Evolutionary conservation across 768 basidiomycete genomes (phyloP).

Genomic region (Xanthoconium purpureum): DNA sequence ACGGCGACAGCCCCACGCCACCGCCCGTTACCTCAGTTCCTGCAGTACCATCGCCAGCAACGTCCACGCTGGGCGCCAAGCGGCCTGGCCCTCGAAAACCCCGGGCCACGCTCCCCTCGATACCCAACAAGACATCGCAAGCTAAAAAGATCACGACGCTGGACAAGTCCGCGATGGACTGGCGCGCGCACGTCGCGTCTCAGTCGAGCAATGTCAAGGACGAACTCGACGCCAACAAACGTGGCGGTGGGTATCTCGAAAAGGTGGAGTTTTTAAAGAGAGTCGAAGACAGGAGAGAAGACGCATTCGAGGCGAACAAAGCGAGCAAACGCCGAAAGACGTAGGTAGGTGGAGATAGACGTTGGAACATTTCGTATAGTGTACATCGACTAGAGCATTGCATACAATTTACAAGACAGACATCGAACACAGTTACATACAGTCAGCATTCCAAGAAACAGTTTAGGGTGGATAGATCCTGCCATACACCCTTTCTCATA

Average conservation of each 20-base stretch:
- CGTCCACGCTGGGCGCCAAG: slow-evolving; percentile 23
- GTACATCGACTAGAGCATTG: slow-evolving; percentile 7
- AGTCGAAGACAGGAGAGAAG: slow-evolving; percentile 70
- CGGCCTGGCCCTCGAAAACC: slow-evolving; percentile 67
- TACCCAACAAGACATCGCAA: slow-evolving; percentile 52
- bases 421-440: neutral
- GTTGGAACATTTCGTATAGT: neutral
- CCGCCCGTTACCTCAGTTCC: neutral
- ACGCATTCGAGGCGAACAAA: slow-evolving; percentile 55
- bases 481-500: neutral
- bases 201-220: slow-evolving; percentile 50
- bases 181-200: slow-evolving; percentile 61
- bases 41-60: neutral
- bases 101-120: slow-evolving; percentile 50
- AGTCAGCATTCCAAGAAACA: neutral
- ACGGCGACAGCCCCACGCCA: neutral
- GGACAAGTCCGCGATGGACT: slow-evolving; percentile 86
- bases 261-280: slow-evolving; percentile 80
- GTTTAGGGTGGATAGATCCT: neutral
- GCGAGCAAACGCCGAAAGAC: slow-evolving; percentile 47
- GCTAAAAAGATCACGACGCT: slow-evolving; percentile 78
- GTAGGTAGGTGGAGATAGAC: slow-evolving; percentile 8
- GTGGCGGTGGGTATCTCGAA: slow-evolving; percentile 78
- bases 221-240: slow-evolving; percentile 70
- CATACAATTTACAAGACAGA: neutral